Base-by-base conservation (phyloP, 331 rosid species). In the Dryas integrifolia region DNA sequence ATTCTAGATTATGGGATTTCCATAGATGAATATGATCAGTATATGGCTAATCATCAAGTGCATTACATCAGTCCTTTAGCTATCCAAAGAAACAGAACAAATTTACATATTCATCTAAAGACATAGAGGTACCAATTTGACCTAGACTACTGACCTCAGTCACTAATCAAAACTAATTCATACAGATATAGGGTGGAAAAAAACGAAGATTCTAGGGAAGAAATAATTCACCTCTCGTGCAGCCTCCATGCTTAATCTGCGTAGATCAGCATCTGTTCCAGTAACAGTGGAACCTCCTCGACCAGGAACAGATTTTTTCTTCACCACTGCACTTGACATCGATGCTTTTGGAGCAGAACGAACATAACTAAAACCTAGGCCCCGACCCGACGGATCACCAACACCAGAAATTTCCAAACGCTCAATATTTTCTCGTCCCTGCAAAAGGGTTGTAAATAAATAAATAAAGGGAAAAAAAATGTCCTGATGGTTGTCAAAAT, bases 161-260 rank as follows among this genome's bases (percentile, higher is more conserved):
- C 35, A 21, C 46, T 15, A 58, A 16, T 51, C 38, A 39, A 52
- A 69, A 1, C 47, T 44, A 44, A 5, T 44, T 44, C 3, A 52
- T 24, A 11, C 53, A 16, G 43, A 47, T 45, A 15, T 9, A 52
- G 35, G 13, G 62, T 40, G 35, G 35, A 30, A 30, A 30, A 30
- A 30, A 30, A 26, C 24, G 9, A n/a, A 11, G 51, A 62, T 64
- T 44, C 44, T 44, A 65, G 57, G 18, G 7, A 50, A 73, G 52
- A 55, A 43, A 10, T 48, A 58, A 74, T 65, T 47, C 75, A 94
- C 98, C 97, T 94, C 98, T 58, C 97, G 80, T 62, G 98, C 98
- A 71, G 98, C 98, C 80, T 94, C 97, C 98, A 94, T 94, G 95
- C 98, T 94, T 80, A 94, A 85, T 79, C 98, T 91, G 57, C 98